Conservation (phyloP, 2,329 filamentous ascomycete species). For the Aphanoascus verrucosus region DNA sequence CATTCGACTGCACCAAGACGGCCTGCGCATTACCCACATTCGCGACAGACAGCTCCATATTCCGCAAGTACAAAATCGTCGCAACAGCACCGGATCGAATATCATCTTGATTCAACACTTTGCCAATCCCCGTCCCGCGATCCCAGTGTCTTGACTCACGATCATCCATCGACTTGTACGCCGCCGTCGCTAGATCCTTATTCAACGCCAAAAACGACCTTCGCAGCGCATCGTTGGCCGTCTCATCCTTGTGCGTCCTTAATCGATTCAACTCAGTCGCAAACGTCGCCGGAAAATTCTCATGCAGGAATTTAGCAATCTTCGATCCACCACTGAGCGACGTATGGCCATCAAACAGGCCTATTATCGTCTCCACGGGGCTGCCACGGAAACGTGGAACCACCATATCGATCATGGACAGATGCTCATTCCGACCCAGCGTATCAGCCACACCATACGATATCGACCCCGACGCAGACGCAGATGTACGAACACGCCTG, state of each 20-base stretch:
- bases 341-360: slow-evolving; percentile 93
- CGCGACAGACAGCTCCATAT: slow-evolving; percentile 82
- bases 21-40: slow-evolving; percentile 94
- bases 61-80: slow-evolving; percentile 79
- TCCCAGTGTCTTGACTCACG: slow-evolving; percentile 50
- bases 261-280: slow-evolving; percentile 67
- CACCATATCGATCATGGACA: slow-evolving; percentile 92
- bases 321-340: slow-evolving; percentile 82
- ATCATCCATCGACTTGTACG: slow-evolving; percentile 69
- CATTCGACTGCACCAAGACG: slow-evolving; percentile 86
- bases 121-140: slow-evolving; percentile 57
- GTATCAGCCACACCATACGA: slow-evolving; percentile 97
- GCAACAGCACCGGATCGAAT: slow-evolving; percentile 82
- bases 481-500: slow-evolving; percentile 87
- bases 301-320: slow-evolving; percentile 91
- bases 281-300: slow-evolving; percentile 85
- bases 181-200: slow-evolving; percentile 81
- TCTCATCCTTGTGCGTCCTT: slow-evolving; percentile 57
- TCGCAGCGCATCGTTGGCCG: slow-evolving; percentile 69
- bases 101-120: slow-evolving; percentile 79
- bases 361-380: slow-evolving; percentile 79
- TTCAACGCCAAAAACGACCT: slow-evolving; percentile 82
- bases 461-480: slow-evolving; percentile 80
- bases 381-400: slow-evolving; percentile 83
- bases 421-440: slow-evolving; percentile 80